Percentiles rank a stretch among this genome's conserved stretches.
Evolutionary conservation across 345 rosid species (phyloP).

Genomic region (Citrus inodora): DNA sequence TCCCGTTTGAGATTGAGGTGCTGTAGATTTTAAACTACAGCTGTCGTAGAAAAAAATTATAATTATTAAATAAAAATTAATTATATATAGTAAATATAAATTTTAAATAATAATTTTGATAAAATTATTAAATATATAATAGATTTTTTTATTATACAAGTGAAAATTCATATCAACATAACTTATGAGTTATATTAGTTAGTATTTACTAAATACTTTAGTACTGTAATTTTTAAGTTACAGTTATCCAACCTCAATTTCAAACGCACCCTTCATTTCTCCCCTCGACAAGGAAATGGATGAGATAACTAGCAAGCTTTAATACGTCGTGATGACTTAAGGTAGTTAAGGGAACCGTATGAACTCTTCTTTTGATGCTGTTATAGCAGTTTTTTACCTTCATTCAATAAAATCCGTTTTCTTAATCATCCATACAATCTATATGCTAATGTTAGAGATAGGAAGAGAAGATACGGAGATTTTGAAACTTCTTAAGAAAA

Average conservation of each 20-base stretch:
- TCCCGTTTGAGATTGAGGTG: too few species aligned
- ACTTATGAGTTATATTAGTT: rapidly evolving
- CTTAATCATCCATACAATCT: neutral
- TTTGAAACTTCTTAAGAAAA: neutral
- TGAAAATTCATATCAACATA: too few species aligned
- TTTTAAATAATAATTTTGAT: too few species aligned
- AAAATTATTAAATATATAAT: too few species aligned
- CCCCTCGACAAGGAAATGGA: neutral
- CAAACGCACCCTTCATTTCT: too few species aligned
- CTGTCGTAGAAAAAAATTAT: rapidly evolving
- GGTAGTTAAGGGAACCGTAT: neutral
- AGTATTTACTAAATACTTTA: too few species aligned
- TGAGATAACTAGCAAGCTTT: neutral
- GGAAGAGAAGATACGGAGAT: neutral
- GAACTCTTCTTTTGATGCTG: neutral
- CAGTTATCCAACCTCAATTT: rapidly evolving
- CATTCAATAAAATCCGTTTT: neutral
- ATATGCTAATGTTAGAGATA: neutral
- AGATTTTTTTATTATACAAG: too few species aligned
- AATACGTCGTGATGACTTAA: neutral
- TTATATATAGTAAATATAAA: too few species aligned
- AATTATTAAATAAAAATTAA: too few species aligned
- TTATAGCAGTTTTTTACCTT: neutral
- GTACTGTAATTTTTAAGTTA: too few species aligned
- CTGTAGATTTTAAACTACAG: too few species aligned